These are phyloP conservation scores for Ascobolus immersus DNA, from an alignment of 495 filamentous ascomycete genomes.

Conservation along the genomic window DNA sequence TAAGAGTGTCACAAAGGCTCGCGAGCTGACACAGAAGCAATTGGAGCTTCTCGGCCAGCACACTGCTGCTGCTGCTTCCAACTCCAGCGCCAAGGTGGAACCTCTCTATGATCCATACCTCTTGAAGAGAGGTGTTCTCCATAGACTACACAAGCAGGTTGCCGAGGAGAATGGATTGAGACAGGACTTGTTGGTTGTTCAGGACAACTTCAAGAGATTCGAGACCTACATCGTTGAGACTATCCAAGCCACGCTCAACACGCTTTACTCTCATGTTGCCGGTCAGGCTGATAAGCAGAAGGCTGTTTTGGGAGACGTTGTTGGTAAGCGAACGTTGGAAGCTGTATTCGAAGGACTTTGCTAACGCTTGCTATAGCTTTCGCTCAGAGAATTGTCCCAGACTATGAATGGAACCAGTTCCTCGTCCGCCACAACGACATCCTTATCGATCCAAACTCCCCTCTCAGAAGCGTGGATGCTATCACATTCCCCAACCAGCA, in stretches of 20 bases:
- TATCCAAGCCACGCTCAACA: slow-evolving; percentile 54
- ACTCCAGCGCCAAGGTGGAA: slow-evolving; percentile 11
- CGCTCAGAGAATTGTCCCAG: slow-evolving; percentile 55
- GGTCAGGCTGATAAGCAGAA: slow-evolving; percentile 60
- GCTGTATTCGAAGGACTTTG: background rate
- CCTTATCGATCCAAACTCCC: slow-evolving; percentile 56
- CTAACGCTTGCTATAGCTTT: slow-evolving; percentile 15
- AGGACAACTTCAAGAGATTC: slow-evolving; percentile 69
- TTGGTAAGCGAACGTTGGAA: slow-evolving; percentile 23
- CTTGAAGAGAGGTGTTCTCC: slow-evolving; percentile 48
- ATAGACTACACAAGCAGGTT: slow-evolving; percentile 74
- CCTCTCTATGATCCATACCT: slow-evolving; percentile 66
- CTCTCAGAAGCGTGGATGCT: slow-evolving; percentile 40
- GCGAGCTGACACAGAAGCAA: slow-evolving; percentile 69
- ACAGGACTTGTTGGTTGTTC: slow-evolving; percentile 66
- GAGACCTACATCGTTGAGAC: slow-evolving; percentile 63
- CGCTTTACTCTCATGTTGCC: slow-evolving; percentile 50
- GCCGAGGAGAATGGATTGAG: slow-evolving; percentile 84
- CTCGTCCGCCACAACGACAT: slow-evolving; percentile 34
- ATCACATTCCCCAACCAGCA: slow-evolving; percentile 71
- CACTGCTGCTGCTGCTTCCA: slow-evolving; percentile 23
- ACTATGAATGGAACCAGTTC: slow-evolving; percentile 86
- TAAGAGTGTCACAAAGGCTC: slow-evolving; percentile 77
- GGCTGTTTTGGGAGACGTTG: slow-evolving; percentile 58
- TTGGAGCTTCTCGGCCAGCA: slow-evolving; percentile 70